These are phyloP conservation scores for Dittrichia graveolens DNA, from an alignment of 129 eudicot genomes.

Conservation along the genomic window DNA sequence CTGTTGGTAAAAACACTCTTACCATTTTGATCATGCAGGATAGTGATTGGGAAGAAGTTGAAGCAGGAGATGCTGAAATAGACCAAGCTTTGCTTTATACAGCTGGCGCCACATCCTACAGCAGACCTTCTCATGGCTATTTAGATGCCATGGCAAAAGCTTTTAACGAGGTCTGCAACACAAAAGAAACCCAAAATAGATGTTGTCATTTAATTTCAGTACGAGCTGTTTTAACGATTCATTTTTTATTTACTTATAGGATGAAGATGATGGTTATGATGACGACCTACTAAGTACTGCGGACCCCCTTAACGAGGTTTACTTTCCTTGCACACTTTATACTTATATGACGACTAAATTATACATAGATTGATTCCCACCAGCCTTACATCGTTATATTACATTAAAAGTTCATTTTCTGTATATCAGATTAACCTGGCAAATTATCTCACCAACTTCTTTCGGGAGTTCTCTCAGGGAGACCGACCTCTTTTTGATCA, in stretches of 20 bases:
- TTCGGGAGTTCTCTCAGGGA: slow-evolving; percentile 66
- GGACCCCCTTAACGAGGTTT: slow-evolving; percentile 93
- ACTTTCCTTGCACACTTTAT: slow-evolving; percentile 18
- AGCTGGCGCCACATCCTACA: slow-evolving; percentile 47
- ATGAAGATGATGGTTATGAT: slow-evolving; percentile 69
- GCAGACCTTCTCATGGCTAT: slow-evolving; percentile 63
- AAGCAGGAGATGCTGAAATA: slow-evolving; percentile 56
- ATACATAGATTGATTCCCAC: neutral
- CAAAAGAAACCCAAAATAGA: neutral
- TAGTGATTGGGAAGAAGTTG: slow-evolving; percentile 95
- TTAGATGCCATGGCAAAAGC: slow-evolving; percentile 90
- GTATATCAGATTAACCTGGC: slow-evolving; percentile 71
- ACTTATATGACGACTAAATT: neutral
- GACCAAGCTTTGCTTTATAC: slow-evolving; percentile 51
- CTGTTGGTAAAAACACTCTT: neutral
- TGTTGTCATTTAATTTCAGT: neutral
- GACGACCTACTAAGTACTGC: slow-evolving; percentile 73
- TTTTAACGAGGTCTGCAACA: slow-evolving; percentile 56
- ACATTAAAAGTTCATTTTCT: neutral
- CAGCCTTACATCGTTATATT: neutral
- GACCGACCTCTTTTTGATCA: slow-evolving; percentile 66
- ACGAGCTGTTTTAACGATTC: neutral
- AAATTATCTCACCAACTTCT: slow-evolving; percentile 57
- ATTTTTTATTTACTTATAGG: slow-evolving; percentile 39
- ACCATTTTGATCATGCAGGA: slow-evolving; percentile 50